phyloP scores from a whole-genome alignment of 805 yeast species.

The Wickerhamiella shivajii region DNA sequence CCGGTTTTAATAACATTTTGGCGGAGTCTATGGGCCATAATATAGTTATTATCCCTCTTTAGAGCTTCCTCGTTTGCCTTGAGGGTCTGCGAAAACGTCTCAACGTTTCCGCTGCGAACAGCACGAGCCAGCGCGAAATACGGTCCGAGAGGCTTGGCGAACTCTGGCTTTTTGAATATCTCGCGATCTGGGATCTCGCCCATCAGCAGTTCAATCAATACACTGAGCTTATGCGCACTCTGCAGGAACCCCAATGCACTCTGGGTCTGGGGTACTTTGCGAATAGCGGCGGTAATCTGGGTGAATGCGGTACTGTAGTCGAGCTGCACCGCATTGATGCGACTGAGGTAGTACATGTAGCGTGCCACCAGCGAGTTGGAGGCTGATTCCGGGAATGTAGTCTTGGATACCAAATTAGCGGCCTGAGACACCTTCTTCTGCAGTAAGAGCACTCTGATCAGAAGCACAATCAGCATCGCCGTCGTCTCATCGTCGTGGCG shows the following conservation, averaged over 20 bases:
- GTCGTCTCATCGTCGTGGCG: slow-evolving; percentile 88
- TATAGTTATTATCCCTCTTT: slow-evolving; percentile 64
- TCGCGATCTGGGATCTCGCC: slow-evolving; percentile 93
- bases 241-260: slow-evolving; percentile 79
- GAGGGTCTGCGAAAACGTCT: slow-evolving; percentile 59
- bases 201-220: slow-evolving; percentile 80
- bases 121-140: slow-evolving; percentile 81
- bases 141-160: slow-evolving; percentile 53
- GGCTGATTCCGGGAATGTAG: slow-evolving; percentile 74
- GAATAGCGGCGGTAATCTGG: slow-evolving; percentile 80
- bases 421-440: slow-evolving; percentile 79
- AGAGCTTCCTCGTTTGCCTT: slow-evolving; percentile 45
- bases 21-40: slow-evolving; percentile 74
- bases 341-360: slow-evolving; percentile 81
- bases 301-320: slow-evolving; percentile 86
- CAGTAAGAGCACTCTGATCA: slow-evolving; percentile 64
- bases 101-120: slow-evolving; percentile 82
- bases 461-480: slow-evolving; percentile 72
- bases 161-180: slow-evolving; percentile 50
- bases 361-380: slow-evolving; percentile 83
- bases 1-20: slow-evolving; percentile 98
- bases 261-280: slow-evolving; percentile 88
- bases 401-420: slow-evolving; percentile 73
- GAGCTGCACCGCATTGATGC: slow-evolving; percentile 78
- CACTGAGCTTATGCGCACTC: slow-evolving; percentile 74